Base-by-base conservation (phyloP, 805 yeast genomes). In the Wickerhamiella azymoides region DNA sequence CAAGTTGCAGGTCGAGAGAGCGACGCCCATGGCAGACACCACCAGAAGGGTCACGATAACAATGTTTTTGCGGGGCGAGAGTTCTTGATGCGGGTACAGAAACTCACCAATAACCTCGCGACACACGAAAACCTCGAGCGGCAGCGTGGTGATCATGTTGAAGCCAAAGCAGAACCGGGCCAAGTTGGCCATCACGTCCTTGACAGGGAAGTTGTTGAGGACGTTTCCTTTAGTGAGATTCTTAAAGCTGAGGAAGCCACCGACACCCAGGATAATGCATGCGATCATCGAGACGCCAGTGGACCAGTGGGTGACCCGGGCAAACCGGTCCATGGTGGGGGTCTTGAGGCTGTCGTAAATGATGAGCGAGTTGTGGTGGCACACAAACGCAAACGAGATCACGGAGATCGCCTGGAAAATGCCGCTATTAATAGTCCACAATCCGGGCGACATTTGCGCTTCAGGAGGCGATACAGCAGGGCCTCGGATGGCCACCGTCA, bases 341-440 rank as follows among this genome's bases (percentile, higher is more conserved):
- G 73, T 74, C 52, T 72, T 73, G 57, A 89, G 71, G 0, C 96
- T 84, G 58, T 84, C 84, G 65, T 79, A 88, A 38, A 88, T 89
- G 57, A 88, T 81, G 25, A 89, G 76, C 0, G 96, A 85, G 60
- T 88, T 88, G 61, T 88, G 97, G 58, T 88, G 97, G 58, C 97
- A 88, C 3, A 88, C 96, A 52, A 89, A 71, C 1, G 97, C 97
- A 66, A 88, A 88, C 1, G 96, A 85, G 27, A 88, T 84, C 42
- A 88, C 94, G n/a, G 92, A 80, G 24, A 88, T 77, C 2, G 96
- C 95, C 62, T 88, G 94, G 59, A 88, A 84, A 3, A 88, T 65
- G 36, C 77, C 76, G 10, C 70, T 61, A 51, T 79, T 79, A 42
- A 84, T 57, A 4, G 84, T 65, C 56, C 56, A 54, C 35, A 56